Evolutionary conservation across 352 stramenopile species (phyloP).

Genomic region (Pythium plurisporium): DNA sequence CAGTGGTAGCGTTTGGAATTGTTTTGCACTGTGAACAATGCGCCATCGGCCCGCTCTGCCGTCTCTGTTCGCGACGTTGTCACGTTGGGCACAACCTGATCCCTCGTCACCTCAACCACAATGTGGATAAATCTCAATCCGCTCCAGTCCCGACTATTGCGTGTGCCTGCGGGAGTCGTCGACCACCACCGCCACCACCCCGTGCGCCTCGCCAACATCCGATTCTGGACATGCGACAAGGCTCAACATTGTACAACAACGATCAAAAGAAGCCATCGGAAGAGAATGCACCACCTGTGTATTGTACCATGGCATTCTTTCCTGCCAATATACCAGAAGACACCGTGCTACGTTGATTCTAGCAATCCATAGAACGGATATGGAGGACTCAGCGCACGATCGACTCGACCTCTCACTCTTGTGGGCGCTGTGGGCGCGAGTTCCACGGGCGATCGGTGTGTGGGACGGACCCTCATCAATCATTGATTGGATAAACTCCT

Average conservation of each 20-base stretch:
- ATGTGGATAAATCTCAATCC: background rate
- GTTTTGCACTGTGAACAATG: slow-evolving; percentile 49
- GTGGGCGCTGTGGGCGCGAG: too few species aligned
- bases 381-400: too few species aligned
- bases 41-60: slow-evolving; percentile 36
- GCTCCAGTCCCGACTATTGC: background rate
- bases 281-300: background rate
- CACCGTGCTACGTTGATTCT: background rate
- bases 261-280: background rate
- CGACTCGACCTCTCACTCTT: too few species aligned
- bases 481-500: too few species aligned
- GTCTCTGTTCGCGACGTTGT: slow-evolving; percentile 45
- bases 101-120: background rate
- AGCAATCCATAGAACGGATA: too few species aligned
- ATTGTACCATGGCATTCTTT: slow-evolving; percentile 5
- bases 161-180: slow-evolving; percentile 13
- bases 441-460: too few species aligned
- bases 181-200: background rate
- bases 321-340: background rate
- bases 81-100: slow-evolving; percentile 33
- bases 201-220: background rate
- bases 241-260: background rate
- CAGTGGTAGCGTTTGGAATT: slow-evolving; percentile 31
- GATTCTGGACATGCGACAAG: background rate
- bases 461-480: too few species aligned